Percentiles rank a stretch among this genome's conserved stretches.
phyloP scores from a whole-genome alignment of 768 basidiomycete genomes.

The Boletus rubropictus region DNA sequence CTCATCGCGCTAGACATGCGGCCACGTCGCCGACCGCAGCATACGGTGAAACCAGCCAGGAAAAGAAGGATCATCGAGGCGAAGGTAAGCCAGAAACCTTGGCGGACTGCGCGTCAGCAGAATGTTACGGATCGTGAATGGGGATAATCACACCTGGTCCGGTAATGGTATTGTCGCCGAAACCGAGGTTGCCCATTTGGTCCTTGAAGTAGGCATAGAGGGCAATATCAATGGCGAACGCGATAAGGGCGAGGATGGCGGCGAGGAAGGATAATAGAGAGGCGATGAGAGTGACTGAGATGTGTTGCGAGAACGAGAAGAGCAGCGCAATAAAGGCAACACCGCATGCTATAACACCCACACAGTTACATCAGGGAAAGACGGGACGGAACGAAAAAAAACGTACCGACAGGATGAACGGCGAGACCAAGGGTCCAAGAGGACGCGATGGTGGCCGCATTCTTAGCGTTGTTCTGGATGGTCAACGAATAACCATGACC shows the following conservation, averaged over 20 bases:
- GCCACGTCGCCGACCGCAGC: conserved; percentile 57
- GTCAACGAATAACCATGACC: conserved; percentile 53
- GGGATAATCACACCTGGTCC: conserved; percentile 51
- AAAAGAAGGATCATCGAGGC: conserved; percentile 57
- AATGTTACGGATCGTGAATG: neutral
- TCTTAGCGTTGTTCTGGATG: conserved; percentile 19
- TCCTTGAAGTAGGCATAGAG: conserved; percentile 59
- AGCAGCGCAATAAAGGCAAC: conserved; percentile 61
- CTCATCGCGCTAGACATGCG: conserved; percentile 40
- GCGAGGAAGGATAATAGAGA: conserved; percentile 60
- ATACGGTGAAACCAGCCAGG: conserved; percentile 63
- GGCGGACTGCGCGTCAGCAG: conserved; percentile 1
- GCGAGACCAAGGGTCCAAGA: conserved; percentile 73
- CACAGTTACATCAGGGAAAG: neutral
- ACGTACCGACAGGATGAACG: conserved; percentile 69
- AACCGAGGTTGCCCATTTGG: conserved; percentile 46
- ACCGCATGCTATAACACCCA: conserved; percentile 35
- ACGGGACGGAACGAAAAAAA: neutral
- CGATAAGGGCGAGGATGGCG: conserved; percentile 59
- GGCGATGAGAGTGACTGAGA: conserved; percentile 39
- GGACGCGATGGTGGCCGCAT: conserved; percentile 38
- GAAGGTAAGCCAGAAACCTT: conserved; percentile 76
- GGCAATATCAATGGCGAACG: conserved; percentile 74
- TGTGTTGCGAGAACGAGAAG: conserved; percentile 55
- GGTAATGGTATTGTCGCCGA: conserved; percentile 43